Evolutionary conservation across 2,329 filamentous ascomycete species (phyloP).

Genomic region (Phaeosphaeriaceae sp.): DNA sequence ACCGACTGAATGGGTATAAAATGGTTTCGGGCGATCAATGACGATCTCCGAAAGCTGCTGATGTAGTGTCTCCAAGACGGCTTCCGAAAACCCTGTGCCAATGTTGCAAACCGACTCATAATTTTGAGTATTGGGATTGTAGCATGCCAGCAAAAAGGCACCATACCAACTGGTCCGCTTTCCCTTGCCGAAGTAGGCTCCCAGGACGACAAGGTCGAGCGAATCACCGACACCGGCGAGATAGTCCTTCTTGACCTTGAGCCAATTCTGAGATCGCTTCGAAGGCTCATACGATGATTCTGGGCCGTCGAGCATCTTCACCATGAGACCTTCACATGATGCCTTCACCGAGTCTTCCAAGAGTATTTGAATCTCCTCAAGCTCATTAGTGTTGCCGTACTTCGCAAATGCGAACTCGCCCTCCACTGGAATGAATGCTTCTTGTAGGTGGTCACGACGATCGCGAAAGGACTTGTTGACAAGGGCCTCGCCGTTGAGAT

Average conservation of each 20-base stretch:
- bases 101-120: slow-evolving; percentile 99
- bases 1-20: slow-evolving; percentile 84
- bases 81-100: slow-evolving; percentile 94
- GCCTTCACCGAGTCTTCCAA: slow-evolving; percentile 95
- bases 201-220: slow-evolving; percentile 92
- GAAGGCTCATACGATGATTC: slow-evolving; percentile 96
- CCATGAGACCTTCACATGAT: slow-evolving; percentile 97
- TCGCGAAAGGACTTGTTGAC: slow-evolving; percentile 88
- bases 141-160: slow-evolving; percentile 93
- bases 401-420: slow-evolving; percentile 93
- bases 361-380: slow-evolving; percentile 92
- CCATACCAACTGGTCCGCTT: slow-evolving; percentile 97
- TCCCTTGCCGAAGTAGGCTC: slow-evolving; percentile 91
- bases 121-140: slow-evolving; percentile 78
- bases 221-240: slow-evolving; percentile 93
- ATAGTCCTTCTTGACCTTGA: slow-evolving; percentile 99
- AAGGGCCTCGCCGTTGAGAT: slow-evolving; percentile 86
- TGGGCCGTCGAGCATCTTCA: slow-evolving; percentile 95
- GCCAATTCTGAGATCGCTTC: slow-evolving; percentile 96
- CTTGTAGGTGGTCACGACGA: slow-evolving; percentile 75
- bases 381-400: slow-evolving; percentile 82
- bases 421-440: slow-evolving; percentile 77
- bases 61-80: slow-evolving; percentile 88
- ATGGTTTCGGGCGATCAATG: slow-evolving; percentile 92
- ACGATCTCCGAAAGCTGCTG: slow-evolving; percentile 74